Conservation (phyloP, 805 yeast species). For the Yarrowia osloensis region DNA sequence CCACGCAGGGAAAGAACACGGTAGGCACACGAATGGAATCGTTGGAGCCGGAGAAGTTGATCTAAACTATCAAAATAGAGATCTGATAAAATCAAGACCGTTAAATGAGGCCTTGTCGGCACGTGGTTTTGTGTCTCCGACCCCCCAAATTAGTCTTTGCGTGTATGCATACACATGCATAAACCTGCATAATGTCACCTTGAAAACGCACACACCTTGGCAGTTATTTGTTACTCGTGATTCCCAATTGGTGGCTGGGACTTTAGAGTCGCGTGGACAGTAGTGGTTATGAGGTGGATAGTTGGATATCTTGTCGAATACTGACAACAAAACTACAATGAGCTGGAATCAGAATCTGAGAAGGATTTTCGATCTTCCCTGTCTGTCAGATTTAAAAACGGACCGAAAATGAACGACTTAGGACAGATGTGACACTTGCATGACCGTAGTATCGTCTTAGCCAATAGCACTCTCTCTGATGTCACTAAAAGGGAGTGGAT, state of each 20-base stretch:
- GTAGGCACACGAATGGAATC: neutral
- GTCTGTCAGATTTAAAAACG: neutral
- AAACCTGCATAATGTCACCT: neutral
- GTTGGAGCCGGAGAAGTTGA: neutral
- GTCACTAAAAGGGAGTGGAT: no score
- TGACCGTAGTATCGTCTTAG: neutral
- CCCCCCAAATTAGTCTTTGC: neutral
- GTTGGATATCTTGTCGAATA: neutral
- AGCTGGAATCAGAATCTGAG: neutral
- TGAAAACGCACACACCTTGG: neutral
- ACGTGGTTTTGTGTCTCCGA: neutral
- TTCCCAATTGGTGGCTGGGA: neutral
- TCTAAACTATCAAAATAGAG: neutral
- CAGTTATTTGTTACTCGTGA: neutral
- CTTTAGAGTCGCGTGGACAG: conserved; percentile 2
- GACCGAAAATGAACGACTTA: neutral
- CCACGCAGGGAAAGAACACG: neutral
- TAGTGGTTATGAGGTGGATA: neutral
- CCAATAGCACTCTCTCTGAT: neutral
- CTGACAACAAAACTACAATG: neutral
- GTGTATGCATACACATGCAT: neutral
- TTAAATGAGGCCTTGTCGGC: neutral
- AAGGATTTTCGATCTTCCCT: no score
- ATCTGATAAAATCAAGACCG: neutral
- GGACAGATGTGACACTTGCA: neutral